Evolutionary conservation across 176 grass and related monocot genomes (phyloP).

Genomic region (Avena eriantha): DNA sequence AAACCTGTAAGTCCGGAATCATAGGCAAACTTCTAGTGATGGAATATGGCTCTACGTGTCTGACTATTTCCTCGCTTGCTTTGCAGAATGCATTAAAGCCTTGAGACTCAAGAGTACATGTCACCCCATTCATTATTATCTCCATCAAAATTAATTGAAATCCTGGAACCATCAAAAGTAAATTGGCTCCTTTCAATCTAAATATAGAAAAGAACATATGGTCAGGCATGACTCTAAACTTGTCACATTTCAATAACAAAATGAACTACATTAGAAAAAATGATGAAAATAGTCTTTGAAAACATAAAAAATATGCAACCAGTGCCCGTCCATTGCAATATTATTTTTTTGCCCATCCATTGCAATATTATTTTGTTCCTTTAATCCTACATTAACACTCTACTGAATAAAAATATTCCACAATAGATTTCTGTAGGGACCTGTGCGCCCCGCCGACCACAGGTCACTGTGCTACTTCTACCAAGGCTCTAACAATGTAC

Average conservation of each 20-base stretch:
- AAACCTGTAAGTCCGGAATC: slow-evolving; percentile 92
- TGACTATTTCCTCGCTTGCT: slow-evolving; percentile 88
- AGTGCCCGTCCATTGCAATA: no score
- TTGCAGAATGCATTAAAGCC: slow-evolving; percentile 85
- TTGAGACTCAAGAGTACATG: slow-evolving; percentile 78
- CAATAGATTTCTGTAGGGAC: background rate
- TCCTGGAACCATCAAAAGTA: slow-evolving; percentile 50
- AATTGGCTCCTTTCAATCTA: no score
- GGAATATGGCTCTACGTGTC: slow-evolving; percentile 83
- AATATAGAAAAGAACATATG: slow-evolving; percentile 37
- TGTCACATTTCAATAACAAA: slow-evolving; percentile 32
- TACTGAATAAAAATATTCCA: background rate
- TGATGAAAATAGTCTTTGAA: background rate
- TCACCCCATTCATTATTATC: slow-evolving; percentile 84
- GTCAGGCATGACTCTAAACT: slow-evolving; percentile 39
- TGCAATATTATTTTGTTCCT: background rate
- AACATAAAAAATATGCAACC: slow-evolving; percentile 4
- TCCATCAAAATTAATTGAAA: slow-evolving; percentile 73
- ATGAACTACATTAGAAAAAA: background rate
- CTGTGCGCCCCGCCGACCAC: background rate
- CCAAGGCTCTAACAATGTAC: background rate
- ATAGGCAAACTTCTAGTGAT: slow-evolving; percentile 89
- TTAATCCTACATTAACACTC: slow-evolving; percentile 6
- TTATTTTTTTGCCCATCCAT: no score
- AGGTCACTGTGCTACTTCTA: background rate